Percentiles rank a stretch among this genome's conserved stretches.
phyloP scores from a whole-genome alignment of 73 alveolate species.

The Tetrahymena malaccensis region DNA sequence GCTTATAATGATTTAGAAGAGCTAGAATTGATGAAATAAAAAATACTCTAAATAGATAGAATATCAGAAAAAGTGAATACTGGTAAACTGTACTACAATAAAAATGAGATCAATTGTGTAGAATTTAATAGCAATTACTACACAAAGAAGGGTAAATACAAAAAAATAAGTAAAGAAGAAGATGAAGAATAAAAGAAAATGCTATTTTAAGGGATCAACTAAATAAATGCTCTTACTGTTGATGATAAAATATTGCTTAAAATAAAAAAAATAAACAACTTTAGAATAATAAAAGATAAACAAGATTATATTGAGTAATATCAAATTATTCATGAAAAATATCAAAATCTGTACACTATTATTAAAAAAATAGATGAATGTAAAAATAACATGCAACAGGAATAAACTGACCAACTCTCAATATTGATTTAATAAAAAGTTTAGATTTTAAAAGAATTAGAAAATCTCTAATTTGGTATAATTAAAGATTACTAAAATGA shows the following conservation, averaged over 20 bases:
- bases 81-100: not conserved
- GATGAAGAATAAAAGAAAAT: not conserved
- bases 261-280: not conserved
- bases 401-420: not conserved
- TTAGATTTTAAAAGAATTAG: not conserved
- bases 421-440: not conserved
- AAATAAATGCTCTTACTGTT: not conserved
- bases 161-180: not conserved
- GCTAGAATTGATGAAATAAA: not conserved
- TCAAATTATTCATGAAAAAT: not conserved
- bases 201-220: not conserved
- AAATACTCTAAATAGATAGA: not conserved
- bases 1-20: not conserved
- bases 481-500: not conserved
- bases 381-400: no score
- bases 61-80: not conserved
- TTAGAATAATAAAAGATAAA: not conserved
- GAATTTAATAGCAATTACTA: not conserved
- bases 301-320: not conserved
- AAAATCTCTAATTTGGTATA: not conserved
- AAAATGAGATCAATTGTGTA: not conserved
- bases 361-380: not conserved
- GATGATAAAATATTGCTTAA: not conserved
- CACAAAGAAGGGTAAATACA: not conserved
- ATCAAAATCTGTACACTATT: not conserved